Conservation (phyloP, 1,139 yeast genomes). For the Pneumocystis wakefieldiae region DNA sequence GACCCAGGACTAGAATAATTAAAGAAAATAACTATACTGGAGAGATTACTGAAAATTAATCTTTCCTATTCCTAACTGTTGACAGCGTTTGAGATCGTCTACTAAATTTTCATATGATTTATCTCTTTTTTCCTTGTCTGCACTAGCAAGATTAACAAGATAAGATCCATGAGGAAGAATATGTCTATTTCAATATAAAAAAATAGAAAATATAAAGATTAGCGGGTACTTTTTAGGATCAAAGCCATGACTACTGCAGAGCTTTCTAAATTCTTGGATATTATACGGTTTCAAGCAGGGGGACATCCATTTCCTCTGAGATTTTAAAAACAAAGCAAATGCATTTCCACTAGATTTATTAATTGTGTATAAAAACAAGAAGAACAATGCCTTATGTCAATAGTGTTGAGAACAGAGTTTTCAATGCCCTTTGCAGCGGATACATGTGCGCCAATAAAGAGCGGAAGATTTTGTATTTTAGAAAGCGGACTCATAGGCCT, state of each 20-base stretch:
- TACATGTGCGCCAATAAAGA: constrained; percentile 60
- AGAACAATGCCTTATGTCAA: constrained; percentile 47
- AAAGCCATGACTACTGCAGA: constrained; percentile 49
- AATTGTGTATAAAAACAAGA: background rate
- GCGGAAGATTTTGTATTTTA: constrained; percentile 4
- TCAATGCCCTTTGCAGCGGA: constrained; percentile 33
- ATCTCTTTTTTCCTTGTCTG: constrained; percentile 61
- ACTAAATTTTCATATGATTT: constrained; percentile 67
- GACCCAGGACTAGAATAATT: constrained; percentile 52
- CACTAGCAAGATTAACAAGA: constrained; percentile 81
- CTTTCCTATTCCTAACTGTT: constrained; percentile 62
- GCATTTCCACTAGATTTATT: constrained; percentile 36
- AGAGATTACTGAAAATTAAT: constrained; percentile 56
- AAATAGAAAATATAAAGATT: background rate
- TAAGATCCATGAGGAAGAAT: constrained; percentile 90
- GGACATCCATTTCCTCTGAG: constrained; percentile 83
- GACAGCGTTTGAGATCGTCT: constrained; percentile 81
- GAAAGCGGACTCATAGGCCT: background rate
- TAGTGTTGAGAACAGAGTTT: constrained; percentile 60
- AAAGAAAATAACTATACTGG: background rate
- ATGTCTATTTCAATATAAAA: constrained; percentile 19
- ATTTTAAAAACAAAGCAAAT: constrained; percentile 79
- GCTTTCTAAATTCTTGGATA: constrained; percentile 43
- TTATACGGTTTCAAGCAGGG: constrained; percentile 61
- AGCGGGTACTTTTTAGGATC: constrained; percentile 41